phyloP scores from a whole-genome alignment of 2,329 filamentous ascomycete genomes.

The Trichoderma sp. region DNA sequence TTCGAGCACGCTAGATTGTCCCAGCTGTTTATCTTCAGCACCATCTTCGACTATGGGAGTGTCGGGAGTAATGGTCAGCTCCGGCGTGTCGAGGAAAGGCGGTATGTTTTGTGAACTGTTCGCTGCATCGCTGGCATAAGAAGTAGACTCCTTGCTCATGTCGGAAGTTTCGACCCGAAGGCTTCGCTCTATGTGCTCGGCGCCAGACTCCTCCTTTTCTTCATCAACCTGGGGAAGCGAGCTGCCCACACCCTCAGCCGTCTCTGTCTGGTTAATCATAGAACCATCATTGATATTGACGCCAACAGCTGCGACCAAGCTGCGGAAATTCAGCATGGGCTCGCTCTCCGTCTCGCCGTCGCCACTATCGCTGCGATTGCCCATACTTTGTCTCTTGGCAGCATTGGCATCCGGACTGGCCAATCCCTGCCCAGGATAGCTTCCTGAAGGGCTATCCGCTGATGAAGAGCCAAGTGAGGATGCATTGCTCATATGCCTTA shows the following conservation, averaged over 20 bases:
- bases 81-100: conserved; percentile 38
- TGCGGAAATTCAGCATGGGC: conserved; percentile 89
- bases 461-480: conserved; percentile 81
- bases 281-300: conserved; percentile 56
- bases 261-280: conserved; percentile 34
- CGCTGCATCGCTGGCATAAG: not conserved
- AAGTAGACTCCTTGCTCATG: conserved; percentile 4
- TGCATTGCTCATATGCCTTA: conserved; percentile 82
- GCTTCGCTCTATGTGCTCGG: conserved; percentile 37
- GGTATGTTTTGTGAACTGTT: conserved; percentile 6
- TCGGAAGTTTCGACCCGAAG: conserved; percentile 7
- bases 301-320: conserved; percentile 81
- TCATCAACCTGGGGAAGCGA: conserved; percentile 44
- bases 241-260: conserved; percentile 28
- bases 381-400: conserved; percentile 54
- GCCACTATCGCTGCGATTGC: conserved; percentile 49
- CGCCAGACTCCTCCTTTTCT: conserved; percentile 39
- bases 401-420: conserved; percentile 41
- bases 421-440: conserved; percentile 45
- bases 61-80: conserved; percentile 52
- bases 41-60: conserved; percentile 46
- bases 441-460: conserved; percentile 64
- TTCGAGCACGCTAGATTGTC: conserved; percentile 37
- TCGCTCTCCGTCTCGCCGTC: conserved; percentile 61
- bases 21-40: conserved; percentile 48